Base-by-base conservation (phyloP, 768 basidiomycete species). In the Plicaturopsis crispa region DNA sequence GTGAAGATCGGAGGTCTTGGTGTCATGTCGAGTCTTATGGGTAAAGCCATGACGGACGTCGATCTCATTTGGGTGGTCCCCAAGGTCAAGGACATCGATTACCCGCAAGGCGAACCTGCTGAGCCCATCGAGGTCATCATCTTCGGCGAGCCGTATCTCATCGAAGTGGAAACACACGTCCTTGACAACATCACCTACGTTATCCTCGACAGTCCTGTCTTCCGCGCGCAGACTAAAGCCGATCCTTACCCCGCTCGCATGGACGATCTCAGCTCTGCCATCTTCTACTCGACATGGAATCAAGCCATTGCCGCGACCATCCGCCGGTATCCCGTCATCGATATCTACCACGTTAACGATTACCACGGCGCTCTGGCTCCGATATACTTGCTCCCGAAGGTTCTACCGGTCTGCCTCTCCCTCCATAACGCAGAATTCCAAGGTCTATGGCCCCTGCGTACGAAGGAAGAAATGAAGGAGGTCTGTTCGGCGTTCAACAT, bases 201-300 rank as follows among this genome's bases (percentile, higher is more conserved):
- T 46, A 78, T 96, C 37, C 78, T 96, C 45, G 92, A 94, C 67
- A 87, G 84, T 48, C 92, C 92, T 31, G 92, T 96, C 17, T 96
- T 96, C 78, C 84, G 92, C 33, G 90, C 92, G 2, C 92, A 96
- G 61, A 93, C 92, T 12, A 96, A 94, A 61, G 70, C 92, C 0
- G 92, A 96, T 51, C 92, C 92, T 2, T 96, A 96, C 57, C 92
- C 92, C 21, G 84, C 89, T 51, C 87, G 92, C 50, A 96, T 96
- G 92, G 92, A 96, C 54, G 92, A 96, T 57, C 71, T 96, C 46
- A 86, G 84, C 48, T 94, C 92, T 7, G 92, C 92, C 30, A 94
- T 94, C 54, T 96, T 94, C 71, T 96, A 96, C 59, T 94, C 92
- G 35, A 92, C 92, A 13, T 96, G 92, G 92, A 96, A 96, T 53